Conservation (phyloP, 1,284 basidiomycete species). For the Moesziomyces sp. region DNA sequence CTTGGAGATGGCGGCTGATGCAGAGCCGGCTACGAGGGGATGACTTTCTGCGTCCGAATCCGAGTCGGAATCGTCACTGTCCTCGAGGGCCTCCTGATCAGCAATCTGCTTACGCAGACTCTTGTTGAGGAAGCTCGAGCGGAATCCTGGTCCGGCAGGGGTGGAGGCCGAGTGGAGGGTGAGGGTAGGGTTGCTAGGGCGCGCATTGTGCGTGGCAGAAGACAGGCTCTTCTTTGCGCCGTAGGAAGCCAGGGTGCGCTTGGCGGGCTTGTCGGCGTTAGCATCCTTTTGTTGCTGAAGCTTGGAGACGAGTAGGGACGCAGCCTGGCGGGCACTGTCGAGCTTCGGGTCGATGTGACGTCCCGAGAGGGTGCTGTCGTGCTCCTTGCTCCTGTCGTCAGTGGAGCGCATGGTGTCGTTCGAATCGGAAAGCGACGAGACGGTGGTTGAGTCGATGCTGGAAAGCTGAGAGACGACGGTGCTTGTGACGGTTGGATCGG, state of each 20-base stretch:
- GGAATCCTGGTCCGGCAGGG: slow-evolving; percentile 45
- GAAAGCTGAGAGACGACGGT: slow-evolving; percentile 20
- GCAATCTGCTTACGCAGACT: slow-evolving; percentile 59
- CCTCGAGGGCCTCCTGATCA: slow-evolving; percentile 41
- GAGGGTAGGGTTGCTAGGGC: slow-evolving; percentile 27
- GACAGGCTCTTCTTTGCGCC: slow-evolving; percentile 51
- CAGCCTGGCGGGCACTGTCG: slow-evolving; percentile 34
- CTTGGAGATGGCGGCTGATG: slow-evolving; percentile 33
- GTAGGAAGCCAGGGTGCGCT: slow-evolving; percentile 46
- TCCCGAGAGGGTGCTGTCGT: slow-evolving; percentile 33
- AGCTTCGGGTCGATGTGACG: slow-evolving; percentile 25
- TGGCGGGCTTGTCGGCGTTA: slow-evolving; percentile 36
- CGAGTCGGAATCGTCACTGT: slow-evolving; percentile 22
- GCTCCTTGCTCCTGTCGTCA: slow-evolving; percentile 4
- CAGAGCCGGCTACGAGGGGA: slow-evolving; percentile 28
- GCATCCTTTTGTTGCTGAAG: slow-evolving; percentile 32
- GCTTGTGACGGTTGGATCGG: slow-evolving; percentile 23
- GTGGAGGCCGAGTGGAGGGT: slow-evolving; percentile 42
- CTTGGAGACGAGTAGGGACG: slow-evolving; percentile 27
- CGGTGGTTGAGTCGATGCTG: slow-evolving; percentile 19
- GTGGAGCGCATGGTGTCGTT: slow-evolving; percentile 31
- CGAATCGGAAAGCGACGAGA: slow-evolving; percentile 17
- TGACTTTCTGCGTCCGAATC: slow-evolving; percentile 37
- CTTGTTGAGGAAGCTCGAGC: slow-evolving; percentile 63
- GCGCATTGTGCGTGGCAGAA: slow-evolving; percentile 22